A percentile compares a stretch with the other conserved stretches of the same genome.
Conservation (phyloP, 2,329 filamentous ascomycete species). For the Verticillium longisporum region DNA sequence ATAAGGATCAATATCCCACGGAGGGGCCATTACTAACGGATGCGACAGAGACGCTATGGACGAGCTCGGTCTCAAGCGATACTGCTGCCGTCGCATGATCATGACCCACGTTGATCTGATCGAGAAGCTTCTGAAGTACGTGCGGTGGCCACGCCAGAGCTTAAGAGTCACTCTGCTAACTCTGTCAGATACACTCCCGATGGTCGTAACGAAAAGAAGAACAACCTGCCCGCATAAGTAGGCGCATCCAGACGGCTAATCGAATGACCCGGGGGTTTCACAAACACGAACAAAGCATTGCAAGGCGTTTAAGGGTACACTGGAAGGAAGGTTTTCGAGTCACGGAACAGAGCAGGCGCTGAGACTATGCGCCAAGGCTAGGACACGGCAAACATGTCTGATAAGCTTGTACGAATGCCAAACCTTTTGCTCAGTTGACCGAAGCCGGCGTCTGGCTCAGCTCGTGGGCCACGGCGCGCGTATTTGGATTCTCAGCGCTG, state of each 20-base stretch:
- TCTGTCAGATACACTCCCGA: slow-evolving; percentile 50
- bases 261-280: background rate
- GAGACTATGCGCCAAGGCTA: background rate
- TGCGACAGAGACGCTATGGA: slow-evolving; percentile 83
- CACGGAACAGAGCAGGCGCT: background rate
- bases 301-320: slow-evolving; percentile 12
- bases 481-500: background rate
- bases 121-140: slow-evolving; percentile 92
- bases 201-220: slow-evolving; percentile 57
- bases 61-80: slow-evolving; percentile 83
- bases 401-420: background rate
- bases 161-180: background rate
- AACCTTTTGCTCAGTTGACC: background rate
- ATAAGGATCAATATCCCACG: slow-evolving; percentile 5
- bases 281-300: slow-evolving; percentile 9
- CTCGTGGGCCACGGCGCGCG: background rate
- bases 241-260: background rate
- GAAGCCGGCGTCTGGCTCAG: background rate
- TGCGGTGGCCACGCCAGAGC: background rate
- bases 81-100: slow-evolving; percentile 98
- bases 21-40: background rate
- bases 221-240: slow-evolving; percentile 25
- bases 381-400: background rate
- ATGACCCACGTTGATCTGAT: slow-evolving; percentile 99
- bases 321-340: background rate